phyloP scores from a whole-genome alignment of 805 yeast genomes.

The Ascoidea rubescens region DNA sequence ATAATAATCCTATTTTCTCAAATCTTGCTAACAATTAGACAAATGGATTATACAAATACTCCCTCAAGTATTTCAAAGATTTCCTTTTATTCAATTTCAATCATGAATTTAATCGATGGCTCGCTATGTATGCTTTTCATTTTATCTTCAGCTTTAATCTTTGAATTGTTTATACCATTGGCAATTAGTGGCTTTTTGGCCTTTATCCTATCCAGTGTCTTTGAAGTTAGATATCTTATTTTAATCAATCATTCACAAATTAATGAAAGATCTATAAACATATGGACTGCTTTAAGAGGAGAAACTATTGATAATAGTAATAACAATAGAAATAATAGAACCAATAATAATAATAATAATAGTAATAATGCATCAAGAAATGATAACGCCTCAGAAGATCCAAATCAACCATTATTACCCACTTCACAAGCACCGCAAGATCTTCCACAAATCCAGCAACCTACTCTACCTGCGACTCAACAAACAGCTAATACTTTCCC shows the following conservation, averaged over 20 bases:
- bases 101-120: conserved; percentile 58
- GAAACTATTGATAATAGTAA: conserved; percentile 25
- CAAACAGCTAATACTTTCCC: conserved; percentile 16
- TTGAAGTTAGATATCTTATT: conserved; percentile 63
- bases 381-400: conserved; percentile 3
- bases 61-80: conserved; percentile 71
- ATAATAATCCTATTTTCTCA: conserved; percentile 35
- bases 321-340: conserved; percentile 10
- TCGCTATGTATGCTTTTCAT: conserved; percentile 48
- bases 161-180: conserved; percentile 48
- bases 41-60: conserved; percentile 58
- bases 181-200: conserved; percentile 58
- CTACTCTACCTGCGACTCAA: conserved; percentile 12
- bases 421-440: background rate
- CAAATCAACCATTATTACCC: conserved; percentile 1
- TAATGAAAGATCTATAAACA: conserved; percentile 53
- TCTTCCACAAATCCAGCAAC: conserved; percentile 11
- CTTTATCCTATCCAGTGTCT: conserved; percentile 55
- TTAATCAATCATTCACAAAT: conserved; percentile 55
- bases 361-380: conserved; percentile 10
- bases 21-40: conserved; percentile 44
- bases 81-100: conserved; percentile 53
- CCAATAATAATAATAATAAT: conserved; percentile 1
- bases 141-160: conserved; percentile 39
- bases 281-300: conserved; percentile 57